Conservation (phyloP, 306 rosid genomes). For the Ceratonia siliqua region DNA sequence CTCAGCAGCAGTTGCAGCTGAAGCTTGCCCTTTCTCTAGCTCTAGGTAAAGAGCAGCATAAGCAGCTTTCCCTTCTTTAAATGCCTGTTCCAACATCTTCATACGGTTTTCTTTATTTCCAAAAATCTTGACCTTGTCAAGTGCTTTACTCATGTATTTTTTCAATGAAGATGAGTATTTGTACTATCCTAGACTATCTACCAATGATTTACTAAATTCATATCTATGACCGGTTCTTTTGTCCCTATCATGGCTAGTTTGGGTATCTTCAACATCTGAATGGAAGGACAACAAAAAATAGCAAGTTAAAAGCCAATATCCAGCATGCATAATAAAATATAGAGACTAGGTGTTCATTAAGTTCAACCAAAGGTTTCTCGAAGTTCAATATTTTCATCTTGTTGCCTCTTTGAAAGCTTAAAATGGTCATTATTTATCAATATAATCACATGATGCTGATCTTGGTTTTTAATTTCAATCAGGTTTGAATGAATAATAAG, state of each 20-base stretch:
- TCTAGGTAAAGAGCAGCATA: slow-evolving; percentile 69
- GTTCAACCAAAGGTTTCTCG: neutral
- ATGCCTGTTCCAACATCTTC: slow-evolving; percentile 58
- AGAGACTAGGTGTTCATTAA: neutral
- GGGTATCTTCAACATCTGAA: slow-evolving; percentile 48
- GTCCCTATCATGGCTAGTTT: slow-evolving; percentile 37
- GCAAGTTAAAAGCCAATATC: slow-evolving; percentile 34
- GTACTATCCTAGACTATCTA: slow-evolving; percentile 41
- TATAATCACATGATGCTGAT: slow-evolving; percentile 12
- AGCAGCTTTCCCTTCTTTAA: slow-evolving; percentile 69
- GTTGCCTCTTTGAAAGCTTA: neutral
- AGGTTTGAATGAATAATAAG: neutral
- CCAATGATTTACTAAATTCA: slow-evolving; percentile 50
- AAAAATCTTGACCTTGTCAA: slow-evolving; percentile 34
- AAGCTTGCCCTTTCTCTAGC: slow-evolving; percentile 96
- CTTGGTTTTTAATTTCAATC: neutral
- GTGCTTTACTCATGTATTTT: slow-evolving; percentile 11
- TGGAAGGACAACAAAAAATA: slow-evolving; percentile 15
- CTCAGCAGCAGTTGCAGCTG: slow-evolving; percentile 89
- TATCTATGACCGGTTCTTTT: slow-evolving; percentile 46
- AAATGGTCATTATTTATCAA: neutral
- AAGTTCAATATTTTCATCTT: neutral
- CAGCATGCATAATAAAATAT: slow-evolving; percentile 8
- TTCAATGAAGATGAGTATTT: slow-evolving; percentile 41
- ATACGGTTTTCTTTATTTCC: slow-evolving; percentile 46